These are phyloP conservation scores for Fusarium subglutinans DNA, from an alignment of 2,329 filamentous ascomycete species.

Conservation along the genomic window DNA sequence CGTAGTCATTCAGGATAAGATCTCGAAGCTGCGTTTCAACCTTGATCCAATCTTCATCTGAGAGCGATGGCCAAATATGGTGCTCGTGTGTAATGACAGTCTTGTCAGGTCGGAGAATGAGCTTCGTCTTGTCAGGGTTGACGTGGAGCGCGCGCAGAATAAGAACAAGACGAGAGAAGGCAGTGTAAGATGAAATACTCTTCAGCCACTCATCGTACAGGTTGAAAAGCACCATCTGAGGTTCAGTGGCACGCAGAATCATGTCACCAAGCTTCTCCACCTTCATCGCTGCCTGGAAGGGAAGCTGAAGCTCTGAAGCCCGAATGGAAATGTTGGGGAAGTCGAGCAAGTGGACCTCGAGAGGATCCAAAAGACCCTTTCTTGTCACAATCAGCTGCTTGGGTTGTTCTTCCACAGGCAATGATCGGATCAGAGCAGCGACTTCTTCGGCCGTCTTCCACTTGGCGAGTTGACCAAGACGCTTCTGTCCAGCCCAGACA, in stretches of 20 bases:
- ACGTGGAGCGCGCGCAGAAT: constrained; percentile 96
- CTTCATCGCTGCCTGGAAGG: constrained; percentile 99
- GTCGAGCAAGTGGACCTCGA: constrained; percentile 96
- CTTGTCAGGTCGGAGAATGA: constrained; percentile 94
- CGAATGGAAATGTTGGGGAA: constrained; percentile 99
- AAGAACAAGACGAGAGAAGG: constrained; percentile 92
- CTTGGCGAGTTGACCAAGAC: constrained; percentile 96
- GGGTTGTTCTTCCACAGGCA: constrained; percentile 97
- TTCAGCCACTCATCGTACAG: constrained; percentile 99
- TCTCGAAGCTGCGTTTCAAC: constrained; percentile 97
- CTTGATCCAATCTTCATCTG: constrained; percentile 99
- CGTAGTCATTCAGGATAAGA: constrained; percentile 96
- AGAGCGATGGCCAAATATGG: constrained; percentile 95
- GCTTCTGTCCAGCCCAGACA: constrained; percentile 99
- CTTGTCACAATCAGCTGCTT: constrained; percentile 98
- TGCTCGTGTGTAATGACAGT: constrained; percentile 98
- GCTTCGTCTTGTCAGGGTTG: constrained; percentile 98
- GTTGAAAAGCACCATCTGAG: constrained; percentile 99
- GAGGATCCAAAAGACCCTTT: constrained; percentile 94
- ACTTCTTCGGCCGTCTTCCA: constrained; percentile 99
- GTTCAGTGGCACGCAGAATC: constrained; percentile 96
- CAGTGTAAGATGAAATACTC: constrained; percentile 97
- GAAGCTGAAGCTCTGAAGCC: constrained; percentile 93
- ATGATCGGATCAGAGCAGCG: constrained; percentile 90
- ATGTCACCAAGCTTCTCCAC: constrained; percentile 99